A percentile compares a stretch with the other conserved stretches of the same genome.
phyloP scores from a whole-genome alignment of 1,139 yeast species.

The Debaryomyces coudertii region DNA sequence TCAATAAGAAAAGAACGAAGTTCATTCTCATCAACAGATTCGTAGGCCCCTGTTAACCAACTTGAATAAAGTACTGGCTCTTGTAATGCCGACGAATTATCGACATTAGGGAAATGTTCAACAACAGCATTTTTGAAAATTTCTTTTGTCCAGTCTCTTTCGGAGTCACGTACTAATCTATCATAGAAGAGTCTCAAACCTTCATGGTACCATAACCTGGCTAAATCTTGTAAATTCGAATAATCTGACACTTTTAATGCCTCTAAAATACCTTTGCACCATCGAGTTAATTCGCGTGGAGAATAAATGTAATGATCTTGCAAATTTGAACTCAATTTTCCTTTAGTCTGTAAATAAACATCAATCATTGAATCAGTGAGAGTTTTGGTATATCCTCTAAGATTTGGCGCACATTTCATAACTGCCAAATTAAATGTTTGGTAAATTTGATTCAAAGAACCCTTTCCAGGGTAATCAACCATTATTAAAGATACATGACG shows the following conservation, averaged over 20 bases:
- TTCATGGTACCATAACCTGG: constrained; percentile 82
- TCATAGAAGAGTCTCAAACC: constrained; percentile 78
- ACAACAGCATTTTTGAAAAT: constrained; percentile 43
- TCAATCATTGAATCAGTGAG: constrained; percentile 70
- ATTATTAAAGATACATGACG: constrained; percentile 68
- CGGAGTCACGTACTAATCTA: constrained; percentile 55
- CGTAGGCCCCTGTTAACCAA: constrained; percentile 72
- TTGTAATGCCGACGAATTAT: constrained; percentile 35
- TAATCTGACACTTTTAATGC: constrained; percentile 49
- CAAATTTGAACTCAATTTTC: constrained; percentile 34
- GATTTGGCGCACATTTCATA: constrained; percentile 63
- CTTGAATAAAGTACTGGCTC: constrained; percentile 67
- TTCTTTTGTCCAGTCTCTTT: constrained; percentile 54
- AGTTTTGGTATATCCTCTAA: constrained; percentile 55
- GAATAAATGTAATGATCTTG: constrained; percentile 74
- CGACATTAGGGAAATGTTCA: constrained; percentile 51
- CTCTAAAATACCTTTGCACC: constrained; percentile 77
- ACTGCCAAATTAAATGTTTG: constrained; percentile 58
- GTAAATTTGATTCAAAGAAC: constrained; percentile 71
- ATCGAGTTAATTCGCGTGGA: constrained; percentile 90
- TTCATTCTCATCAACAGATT: constrained; percentile 54
- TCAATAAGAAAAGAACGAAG: constrained; percentile 61
- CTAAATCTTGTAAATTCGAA: constrained; percentile 44
- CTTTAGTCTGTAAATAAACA: constrained; percentile 54
- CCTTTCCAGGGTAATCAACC: constrained; percentile 79